Evolutionary conservation across 305 asterid genomes (phyloP).

Genomic region (Rubia balearica): DNA sequence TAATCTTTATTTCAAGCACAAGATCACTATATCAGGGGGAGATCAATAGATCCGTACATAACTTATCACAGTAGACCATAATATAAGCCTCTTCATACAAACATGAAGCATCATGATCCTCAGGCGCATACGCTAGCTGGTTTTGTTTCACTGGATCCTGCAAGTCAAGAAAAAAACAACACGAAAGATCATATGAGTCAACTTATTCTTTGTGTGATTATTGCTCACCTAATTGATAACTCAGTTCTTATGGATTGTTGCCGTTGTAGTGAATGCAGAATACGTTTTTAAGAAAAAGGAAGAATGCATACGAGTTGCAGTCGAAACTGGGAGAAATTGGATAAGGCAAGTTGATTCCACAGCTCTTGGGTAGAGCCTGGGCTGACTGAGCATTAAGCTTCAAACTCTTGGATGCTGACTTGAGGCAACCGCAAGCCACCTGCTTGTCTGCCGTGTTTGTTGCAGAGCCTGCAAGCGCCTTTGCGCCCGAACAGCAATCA

Average conservation of each 20-base stretch:
- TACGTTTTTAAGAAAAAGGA: background rate
- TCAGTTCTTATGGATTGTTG: too few relatives aligned
- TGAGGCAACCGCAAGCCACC: constrained; percentile 54
- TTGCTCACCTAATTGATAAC: too few relatives aligned
- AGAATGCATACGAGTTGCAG: constrained; percentile 46
- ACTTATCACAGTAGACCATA: background rate
- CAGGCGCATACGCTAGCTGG: background rate
- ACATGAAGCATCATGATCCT: constrained; percentile 5
- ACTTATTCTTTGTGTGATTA: background rate
- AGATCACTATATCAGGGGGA: background rate
- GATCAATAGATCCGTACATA: background rate
- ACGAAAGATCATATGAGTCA: background rate
- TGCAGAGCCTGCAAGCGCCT: constrained; percentile 35
- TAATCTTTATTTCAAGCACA: background rate
- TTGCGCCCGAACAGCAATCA: constrained; percentile 42
- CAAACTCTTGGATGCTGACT: constrained; percentile 35
- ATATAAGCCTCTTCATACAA: constrained; percentile 1
- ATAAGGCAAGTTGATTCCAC: constrained; percentile 47
- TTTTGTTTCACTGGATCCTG: constrained; percentile 6
- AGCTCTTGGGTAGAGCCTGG: constrained; percentile 42
- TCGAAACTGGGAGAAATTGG: constrained; percentile 44
- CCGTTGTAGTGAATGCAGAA: background rate
- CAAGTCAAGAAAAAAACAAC: background rate
- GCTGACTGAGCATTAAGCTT: constrained; percentile 40
- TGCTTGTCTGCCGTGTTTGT: constrained; percentile 40